Evolutionary conservation across 805 yeast genomes (phyloP).

Genomic region (Starmerella apis): DNA sequence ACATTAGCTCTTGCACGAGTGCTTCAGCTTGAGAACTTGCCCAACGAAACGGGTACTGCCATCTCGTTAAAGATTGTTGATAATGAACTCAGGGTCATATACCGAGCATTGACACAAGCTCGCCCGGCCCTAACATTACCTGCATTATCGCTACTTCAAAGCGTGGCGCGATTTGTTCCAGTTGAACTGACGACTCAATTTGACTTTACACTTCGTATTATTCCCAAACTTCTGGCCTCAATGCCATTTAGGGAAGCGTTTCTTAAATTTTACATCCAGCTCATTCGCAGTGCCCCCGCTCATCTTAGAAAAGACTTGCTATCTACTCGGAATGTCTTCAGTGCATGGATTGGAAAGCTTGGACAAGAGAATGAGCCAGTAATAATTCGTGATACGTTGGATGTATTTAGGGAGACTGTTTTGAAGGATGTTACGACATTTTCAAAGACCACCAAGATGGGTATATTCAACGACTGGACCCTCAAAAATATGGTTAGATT

Average conservation of each 20-base stretch:
- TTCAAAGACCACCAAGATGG: conserved; percentile 59
- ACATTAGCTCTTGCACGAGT: conserved; percentile 19
- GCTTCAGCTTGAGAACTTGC: conserved; percentile 9
- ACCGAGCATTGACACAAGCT: conserved; percentile 51
- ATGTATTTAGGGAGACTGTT: conserved; percentile 42
- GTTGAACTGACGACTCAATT: conserved; percentile 51
- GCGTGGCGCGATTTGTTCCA: conserved; percentile 39
- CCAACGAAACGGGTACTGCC: conserved; percentile 13
- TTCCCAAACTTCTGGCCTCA: conserved; percentile 54
- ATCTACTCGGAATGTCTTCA: conserved; percentile 43
- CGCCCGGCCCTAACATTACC: conserved; percentile 55
- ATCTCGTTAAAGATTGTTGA: conserved; percentile 46
- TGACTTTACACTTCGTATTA: conserved; percentile 52
- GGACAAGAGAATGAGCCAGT: conserved; percentile 42
- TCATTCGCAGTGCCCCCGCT: conserved; percentile 43
- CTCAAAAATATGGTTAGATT: conserved; percentile 48
- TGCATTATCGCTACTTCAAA: conserved; percentile 45
- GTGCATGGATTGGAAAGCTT: conserved; percentile 58
- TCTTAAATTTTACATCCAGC: conserved; percentile 48
- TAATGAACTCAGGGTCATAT: conserved; percentile 51
- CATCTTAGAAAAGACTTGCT: conserved; percentile 56
- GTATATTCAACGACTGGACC: conserved; percentile 68
- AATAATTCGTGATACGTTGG: conserved; percentile 36
- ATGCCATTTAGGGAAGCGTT: conserved; percentile 49
- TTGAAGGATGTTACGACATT: conserved; percentile 46